Conservation (phyloP, 139 green algal species). For the Picochlorum sp. region DNA sequence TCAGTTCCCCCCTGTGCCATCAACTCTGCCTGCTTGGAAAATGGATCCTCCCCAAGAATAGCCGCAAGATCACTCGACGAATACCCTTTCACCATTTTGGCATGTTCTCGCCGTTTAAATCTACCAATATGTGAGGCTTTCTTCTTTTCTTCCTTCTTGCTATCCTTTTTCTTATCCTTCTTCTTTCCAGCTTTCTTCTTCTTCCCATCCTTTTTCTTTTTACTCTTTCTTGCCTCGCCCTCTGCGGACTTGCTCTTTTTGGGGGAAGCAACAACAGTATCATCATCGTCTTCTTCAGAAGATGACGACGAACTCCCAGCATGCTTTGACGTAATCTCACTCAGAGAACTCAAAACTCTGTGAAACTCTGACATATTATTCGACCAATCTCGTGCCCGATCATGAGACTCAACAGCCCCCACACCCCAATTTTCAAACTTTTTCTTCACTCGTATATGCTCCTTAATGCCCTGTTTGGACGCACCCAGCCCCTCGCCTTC, state of each 20-base stretch:
- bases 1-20: conserved; percentile 1
- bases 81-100: conserved; percentile 67
- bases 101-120: conserved; percentile 51
- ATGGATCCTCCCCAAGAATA: conserved; percentile 54
- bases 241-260: not conserved
- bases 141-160: not conserved
- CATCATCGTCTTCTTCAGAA: conserved; percentile 6
- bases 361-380: conserved; percentile 66
- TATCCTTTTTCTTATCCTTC: not conserved
- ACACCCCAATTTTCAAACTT: conserved; percentile 71
- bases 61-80: conserved; percentile 62
- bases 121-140: conserved; percentile 49
- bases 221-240: conserved; percentile 11
- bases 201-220: conserved; percentile 3
- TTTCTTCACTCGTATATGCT: conserved; percentile 78
- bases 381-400: conserved; percentile 53
- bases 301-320: conserved; percentile 12
- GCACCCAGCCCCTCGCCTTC: conserved; percentile 77
- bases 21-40: conserved; percentile 12
- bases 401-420: conserved; percentile 44
- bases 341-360: conserved; percentile 53
- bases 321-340: conserved; percentile 44
- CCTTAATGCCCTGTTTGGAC: conserved; percentile 71
- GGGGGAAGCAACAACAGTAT: not conserved
- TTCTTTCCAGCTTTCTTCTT: conserved; percentile 11